Base-by-base conservation (phyloP, 2,329 filamentous ascomycete genomes). In the Zalaria obscura region DNA sequence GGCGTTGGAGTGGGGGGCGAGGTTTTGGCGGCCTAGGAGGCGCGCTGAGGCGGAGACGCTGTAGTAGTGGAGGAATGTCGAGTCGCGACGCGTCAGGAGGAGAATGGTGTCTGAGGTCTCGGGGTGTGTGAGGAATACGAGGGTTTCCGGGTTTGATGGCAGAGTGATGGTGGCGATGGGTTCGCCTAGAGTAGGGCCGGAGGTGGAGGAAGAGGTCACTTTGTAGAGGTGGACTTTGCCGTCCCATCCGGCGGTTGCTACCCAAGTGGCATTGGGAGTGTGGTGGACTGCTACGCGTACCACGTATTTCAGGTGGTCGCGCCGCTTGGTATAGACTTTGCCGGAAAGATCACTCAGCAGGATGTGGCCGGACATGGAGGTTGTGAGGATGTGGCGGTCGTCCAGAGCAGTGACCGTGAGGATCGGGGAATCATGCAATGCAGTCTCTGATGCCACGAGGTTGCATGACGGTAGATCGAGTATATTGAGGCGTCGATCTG, bases 191-290 rank as follows among this genome's bases (percentile, higher is more conserved):
- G 41, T 45, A 26, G 45, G 50, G 8, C 51, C 45, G 47, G 52
- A 40, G 50, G 49, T 25, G 53, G 54, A 33, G 34, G 35, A 32
- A 27, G 38, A n/a, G n/a, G 33, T 11, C 8, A 47, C 27, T 8
- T 37, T 37, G 54, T 78, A 78, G 35, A 79, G 50, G 39, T 68
- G 55, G 29, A 78, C 57, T 47, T 69, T 75, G 27, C 66, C 60
- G 51, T 79, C 75, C 75, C 75, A 79, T 25, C 73, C 75, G 3
- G 74, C 75, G 8, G 70, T 78, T 4, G 73, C 74, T 41, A 76
- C 48, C 55, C 65, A 65, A 29, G 52, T 47, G 18, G 47, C 42
- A 6, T 48, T 46, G 10, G 50, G 50, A 8, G 52, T 50, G 3
- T 58, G 49, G n/a, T 62, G 55, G 2, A 55, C 55, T 26, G 64